Conservation (phyloP, 2,329 filamentous ascomycete species). For the Fusarium dimerum region DNA sequence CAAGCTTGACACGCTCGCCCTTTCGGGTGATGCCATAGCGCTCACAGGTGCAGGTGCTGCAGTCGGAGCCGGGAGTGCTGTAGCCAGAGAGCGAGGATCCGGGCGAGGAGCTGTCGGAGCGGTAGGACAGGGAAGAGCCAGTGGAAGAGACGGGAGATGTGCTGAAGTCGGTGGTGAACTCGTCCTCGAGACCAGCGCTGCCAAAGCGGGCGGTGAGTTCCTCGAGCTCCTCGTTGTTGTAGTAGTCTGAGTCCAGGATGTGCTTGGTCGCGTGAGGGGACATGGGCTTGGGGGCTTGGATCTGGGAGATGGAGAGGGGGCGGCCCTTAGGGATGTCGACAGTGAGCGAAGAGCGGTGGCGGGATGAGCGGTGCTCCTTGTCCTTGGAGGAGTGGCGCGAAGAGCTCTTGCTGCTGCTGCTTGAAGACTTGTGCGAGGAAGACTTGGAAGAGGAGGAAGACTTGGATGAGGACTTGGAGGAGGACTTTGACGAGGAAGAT, state of each 20-base stretch:
- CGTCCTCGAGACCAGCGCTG: conserved; percentile 58
- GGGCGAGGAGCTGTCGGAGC: conserved; percentile 73
- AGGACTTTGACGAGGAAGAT: conserved; percentile 36
- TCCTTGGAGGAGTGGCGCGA: conserved; percentile 50
- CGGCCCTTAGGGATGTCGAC: conserved; percentile 84
- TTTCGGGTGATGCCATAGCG: conserved; percentile 95
- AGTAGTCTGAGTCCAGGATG: conserved; percentile 82
- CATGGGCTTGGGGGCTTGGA: conserved; percentile 86
- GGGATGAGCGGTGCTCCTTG: conserved; percentile 42
- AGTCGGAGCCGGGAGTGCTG: conserved; percentile 76
- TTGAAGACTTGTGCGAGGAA: conserved; percentile 37
- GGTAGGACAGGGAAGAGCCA: conserved; percentile 70
- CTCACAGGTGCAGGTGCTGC: conserved; percentile 85
- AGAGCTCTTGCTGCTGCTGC: conserved; percentile 36
- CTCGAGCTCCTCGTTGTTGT: conserved; percentile 70
- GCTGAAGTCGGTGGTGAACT: conserved; percentile 56
- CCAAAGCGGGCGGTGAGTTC: conserved; percentile 77
- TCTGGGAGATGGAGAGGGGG: conserved; percentile 83
- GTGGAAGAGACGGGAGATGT: conserved; percentile 64
- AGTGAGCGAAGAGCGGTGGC: conserved; percentile 51
- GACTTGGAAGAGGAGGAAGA: conserved; percentile 38
- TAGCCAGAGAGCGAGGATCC: conserved; percentile 75
- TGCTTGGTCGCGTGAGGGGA: conserved; percentile 84
- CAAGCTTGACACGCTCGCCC: conserved; percentile 91
- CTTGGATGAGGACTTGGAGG: conserved; percentile 46